These are phyloP conservation scores for Thymus quinquecostatus DNA, from an alignment of 257 asterid species.

Conservation along the genomic window DNA sequence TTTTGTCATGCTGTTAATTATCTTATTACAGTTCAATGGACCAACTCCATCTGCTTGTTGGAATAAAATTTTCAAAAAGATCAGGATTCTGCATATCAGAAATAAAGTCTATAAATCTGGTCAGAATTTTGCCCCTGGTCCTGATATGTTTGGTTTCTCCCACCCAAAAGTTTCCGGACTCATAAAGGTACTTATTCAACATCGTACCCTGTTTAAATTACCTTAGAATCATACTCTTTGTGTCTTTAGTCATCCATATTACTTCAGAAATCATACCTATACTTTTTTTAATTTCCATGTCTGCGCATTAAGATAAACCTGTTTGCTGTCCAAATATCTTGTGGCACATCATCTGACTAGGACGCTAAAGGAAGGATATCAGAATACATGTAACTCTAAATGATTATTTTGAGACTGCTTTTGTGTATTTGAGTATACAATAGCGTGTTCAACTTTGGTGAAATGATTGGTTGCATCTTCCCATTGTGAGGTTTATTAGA, in stretches of 20 bases:
- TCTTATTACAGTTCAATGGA: constrained; percentile 69
- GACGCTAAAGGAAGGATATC: constrained; percentile 9
- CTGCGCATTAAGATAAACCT: constrained; percentile 12
- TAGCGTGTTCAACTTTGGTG: constrained; percentile 1
- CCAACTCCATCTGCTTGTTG: constrained; percentile 86
- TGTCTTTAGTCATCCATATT: constrained; percentile 26
- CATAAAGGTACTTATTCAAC: constrained; percentile 56
- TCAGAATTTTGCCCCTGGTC: constrained; percentile 67
- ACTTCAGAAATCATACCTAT: neutral
- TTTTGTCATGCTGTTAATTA: constrained; percentile 21
- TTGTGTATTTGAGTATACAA: constrained; percentile 16
- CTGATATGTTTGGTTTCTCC: constrained; percentile 81
- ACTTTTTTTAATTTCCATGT: constrained; percentile 16
- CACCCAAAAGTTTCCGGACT: constrained; percentile 78
- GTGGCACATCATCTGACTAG: neutral
- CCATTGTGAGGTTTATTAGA: neutral
- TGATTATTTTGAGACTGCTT: constrained; percentile 25
- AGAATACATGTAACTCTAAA: neutral
- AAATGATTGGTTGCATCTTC: neutral
- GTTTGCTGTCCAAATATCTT: constrained; percentile 18
- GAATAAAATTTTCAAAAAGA: constrained; percentile 75
- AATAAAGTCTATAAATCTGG: constrained; percentile 51
- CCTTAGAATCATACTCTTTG: constrained; percentile 6
- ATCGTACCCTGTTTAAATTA: constrained; percentile 22
- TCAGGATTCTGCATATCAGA: constrained; percentile 57